phyloP scores from a whole-genome alignment of 257 asterid species.

The Coffea eugenioides region DNA sequence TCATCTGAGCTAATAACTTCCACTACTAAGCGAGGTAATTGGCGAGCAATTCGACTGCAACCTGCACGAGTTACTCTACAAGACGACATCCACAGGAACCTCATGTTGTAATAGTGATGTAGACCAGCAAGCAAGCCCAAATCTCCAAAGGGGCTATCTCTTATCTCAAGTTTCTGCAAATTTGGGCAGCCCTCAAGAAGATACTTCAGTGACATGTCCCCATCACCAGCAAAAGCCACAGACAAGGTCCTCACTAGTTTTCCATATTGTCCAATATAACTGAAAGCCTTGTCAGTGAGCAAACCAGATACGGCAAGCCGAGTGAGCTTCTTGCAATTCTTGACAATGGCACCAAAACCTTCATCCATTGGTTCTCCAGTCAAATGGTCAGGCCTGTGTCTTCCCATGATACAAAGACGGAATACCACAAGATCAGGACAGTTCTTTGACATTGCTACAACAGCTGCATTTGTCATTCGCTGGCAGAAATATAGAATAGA shows the following conservation, averaged over 20 bases:
- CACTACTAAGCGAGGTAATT: constrained; percentile 45
- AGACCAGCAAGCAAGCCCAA: constrained; percentile 43
- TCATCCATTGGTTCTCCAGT: constrained; percentile 60
- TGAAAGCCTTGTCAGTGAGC: constrained; percentile 45
- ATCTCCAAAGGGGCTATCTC: constrained; percentile 62
- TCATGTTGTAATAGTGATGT: constrained; percentile 53
- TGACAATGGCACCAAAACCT: constrained; percentile 60
- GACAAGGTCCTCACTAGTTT: constrained; percentile 49
- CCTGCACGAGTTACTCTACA: constrained; percentile 41
- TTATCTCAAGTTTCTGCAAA: constrained; percentile 53
- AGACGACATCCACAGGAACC: constrained; percentile 54
- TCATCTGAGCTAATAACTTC: constrained; percentile 34
- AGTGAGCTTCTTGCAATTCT: constrained; percentile 56
- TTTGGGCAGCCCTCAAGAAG: constrained; percentile 53
- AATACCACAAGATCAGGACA: constrained; percentile 50
- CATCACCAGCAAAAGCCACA: constrained; percentile 53
- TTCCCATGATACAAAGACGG: constrained; percentile 56
- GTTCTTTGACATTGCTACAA: constrained; percentile 49
- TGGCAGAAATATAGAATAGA: constrained; percentile 54
- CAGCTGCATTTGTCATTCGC: constrained; percentile 55
- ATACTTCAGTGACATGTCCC: constrained; percentile 42
- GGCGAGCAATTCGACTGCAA: constrained; percentile 38
- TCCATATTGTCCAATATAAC: constrained; percentile 48
- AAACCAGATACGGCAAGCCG: constrained; percentile 53
- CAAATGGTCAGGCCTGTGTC: constrained; percentile 41